These are phyloP conservation scores for Theobroma cacao DNA, from an alignment of 345 rosid species.

Conservation along the genomic window DNA sequence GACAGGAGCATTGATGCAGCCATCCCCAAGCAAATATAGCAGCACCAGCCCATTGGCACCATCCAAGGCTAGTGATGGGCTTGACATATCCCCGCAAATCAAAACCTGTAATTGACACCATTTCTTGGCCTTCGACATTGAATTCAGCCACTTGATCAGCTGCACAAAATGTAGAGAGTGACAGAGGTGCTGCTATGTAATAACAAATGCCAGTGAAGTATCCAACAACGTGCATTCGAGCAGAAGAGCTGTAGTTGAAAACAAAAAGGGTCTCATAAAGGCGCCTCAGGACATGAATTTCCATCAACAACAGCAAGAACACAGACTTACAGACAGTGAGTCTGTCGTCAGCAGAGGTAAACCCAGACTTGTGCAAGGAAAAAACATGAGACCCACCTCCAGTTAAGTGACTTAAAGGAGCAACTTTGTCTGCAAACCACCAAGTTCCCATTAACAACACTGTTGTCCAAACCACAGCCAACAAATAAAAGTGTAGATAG, in stretches of 20 bases:
- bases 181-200: slow-evolving; percentile 18
- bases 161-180: slow-evolving; percentile 14
- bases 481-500: slow-evolving; percentile 32
- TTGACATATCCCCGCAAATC: slow-evolving; percentile 15
- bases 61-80: slow-evolving; percentile 15
- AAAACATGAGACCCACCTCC: slow-evolving; percentile 9
- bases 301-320: slow-evolving; percentile 20
- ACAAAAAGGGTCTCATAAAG: slow-evolving; percentile 16
- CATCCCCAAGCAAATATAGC: slow-evolving; percentile 21
- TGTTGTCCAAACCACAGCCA: slow-evolving; percentile 34
- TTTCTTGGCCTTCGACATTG: slow-evolving; percentile 10
- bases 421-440: slow-evolving; percentile 24
- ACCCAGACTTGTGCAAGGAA: slow-evolving; percentile 11
- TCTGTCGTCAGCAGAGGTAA: slow-evolving; percentile 12
- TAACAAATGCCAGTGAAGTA: slow-evolving; percentile 19
- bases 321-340: slow-evolving; percentile 12
- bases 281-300: slow-evolving; percentile 12
- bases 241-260: slow-evolving; percentile 10
- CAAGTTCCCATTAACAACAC: slow-evolving; percentile 26
- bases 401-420: slow-evolving; percentile 1
- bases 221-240: slow-evolving; percentile 21
- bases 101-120: not conserved
- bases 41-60: slow-evolving; percentile 22
- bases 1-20: slow-evolving; percentile 12
- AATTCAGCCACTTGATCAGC: slow-evolving; percentile 17